Percentiles rank a stretch among this genome's conserved stretches.
phyloP scores from a whole-genome alignment of 108 stramenopile species.

The Schizochytrium sp. region DNA sequence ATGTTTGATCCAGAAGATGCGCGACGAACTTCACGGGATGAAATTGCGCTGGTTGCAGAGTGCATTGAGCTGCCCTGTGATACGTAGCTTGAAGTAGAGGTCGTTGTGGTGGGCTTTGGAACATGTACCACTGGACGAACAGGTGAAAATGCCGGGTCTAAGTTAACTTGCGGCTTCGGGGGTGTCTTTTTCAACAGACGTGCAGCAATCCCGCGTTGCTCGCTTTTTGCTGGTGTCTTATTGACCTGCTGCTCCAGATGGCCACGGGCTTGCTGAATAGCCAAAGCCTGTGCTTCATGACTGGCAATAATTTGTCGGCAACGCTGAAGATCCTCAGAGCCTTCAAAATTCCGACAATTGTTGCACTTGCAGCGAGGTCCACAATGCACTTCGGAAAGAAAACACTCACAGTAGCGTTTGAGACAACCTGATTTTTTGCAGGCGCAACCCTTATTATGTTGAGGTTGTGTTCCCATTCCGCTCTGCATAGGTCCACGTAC shows the following conservation, averaged over 20 bases:
- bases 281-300: slow-evolving; percentile 9
- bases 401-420: slow-evolving; percentile 97
- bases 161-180: slow-evolving; percentile 16
- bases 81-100: too few relatives aligned
- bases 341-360: not conserved
- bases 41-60: too few relatives aligned
- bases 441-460: slow-evolving; percentile 90
- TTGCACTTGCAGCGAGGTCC: slow-evolving; percentile 88
- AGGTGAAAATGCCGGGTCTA: not conserved
- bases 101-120: too few relatives aligned
- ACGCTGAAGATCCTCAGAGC: not conserved
- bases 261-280: not conserved
- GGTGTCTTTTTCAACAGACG: not conserved
- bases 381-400: slow-evolving; percentile 85
- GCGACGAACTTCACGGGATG: too few relatives aligned
- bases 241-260: slow-evolving; percentile 11
- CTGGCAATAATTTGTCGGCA: not conserved
- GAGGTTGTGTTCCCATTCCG: not conserved
- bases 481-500: not conserved
- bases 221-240: not conserved
- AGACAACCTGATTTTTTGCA: slow-evolving; percentile 92
- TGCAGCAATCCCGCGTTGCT: slow-evolving; percentile 19
- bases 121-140: too few relatives aligned
- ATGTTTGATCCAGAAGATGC: too few relatives aligned
- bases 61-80: too few relatives aligned